Percentiles rank a stretch among this genome's conserved stretches.
Evolutionary conservation across 352 stramenopile species (phyloP).

Genomic region (Globisporangium orthogonon): DNA sequence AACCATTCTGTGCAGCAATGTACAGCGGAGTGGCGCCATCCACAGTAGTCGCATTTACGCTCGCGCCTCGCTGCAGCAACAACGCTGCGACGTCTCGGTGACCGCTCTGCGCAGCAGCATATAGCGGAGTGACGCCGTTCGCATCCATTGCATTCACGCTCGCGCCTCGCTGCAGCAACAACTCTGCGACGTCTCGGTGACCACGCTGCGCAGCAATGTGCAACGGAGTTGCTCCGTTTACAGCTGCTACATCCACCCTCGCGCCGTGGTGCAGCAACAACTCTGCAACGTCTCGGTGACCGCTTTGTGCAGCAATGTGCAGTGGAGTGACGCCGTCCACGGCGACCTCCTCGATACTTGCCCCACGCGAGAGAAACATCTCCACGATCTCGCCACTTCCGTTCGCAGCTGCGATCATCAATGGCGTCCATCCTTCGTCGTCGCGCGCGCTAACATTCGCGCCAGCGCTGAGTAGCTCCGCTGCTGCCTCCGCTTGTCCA

Average conservation of each 20-base stretch:
- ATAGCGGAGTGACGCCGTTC: neutral
- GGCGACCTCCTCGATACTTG: neutral
- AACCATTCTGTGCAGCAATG: no score
- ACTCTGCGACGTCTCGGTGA: neutral
- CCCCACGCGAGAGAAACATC: neutral
- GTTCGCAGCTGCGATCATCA: neutral
- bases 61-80: neutral
- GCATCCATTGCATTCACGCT: neutral
- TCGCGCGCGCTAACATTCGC: neutral
- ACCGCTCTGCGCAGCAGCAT: neutral
- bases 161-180: neutral
- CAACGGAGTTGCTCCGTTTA: no score
- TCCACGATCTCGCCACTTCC: neutral
- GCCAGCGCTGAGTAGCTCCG: neutral
- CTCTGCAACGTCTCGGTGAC: neutral
- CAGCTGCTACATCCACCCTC: neutral
- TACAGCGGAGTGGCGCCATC: no score
- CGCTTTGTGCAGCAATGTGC: neutral
- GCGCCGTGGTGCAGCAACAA: neutral
- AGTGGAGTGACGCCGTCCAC: neutral
- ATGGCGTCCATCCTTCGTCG: neutral
- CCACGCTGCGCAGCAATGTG: no score
- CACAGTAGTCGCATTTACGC: neutral
- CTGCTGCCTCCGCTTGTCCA: neutral
- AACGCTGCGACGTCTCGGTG: neutral